These are phyloP conservation scores for Nakazawaea wyomingensis DNA, from an alignment of 805 yeast genomes.

Conservation along the genomic window DNA sequence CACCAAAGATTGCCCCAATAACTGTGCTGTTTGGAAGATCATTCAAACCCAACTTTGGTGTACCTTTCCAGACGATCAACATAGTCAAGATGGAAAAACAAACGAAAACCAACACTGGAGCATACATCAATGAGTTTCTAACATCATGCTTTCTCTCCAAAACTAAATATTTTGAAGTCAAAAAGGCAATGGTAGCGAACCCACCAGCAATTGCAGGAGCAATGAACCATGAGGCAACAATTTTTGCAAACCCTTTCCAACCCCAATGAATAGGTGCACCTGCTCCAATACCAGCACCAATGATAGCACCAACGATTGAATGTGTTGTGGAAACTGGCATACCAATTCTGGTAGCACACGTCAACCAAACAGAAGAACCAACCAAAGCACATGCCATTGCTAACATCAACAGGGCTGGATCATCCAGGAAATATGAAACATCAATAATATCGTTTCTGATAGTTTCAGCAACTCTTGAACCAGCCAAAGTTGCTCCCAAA, in stretches of 20 bases:
- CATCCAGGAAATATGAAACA: slow-evolving; percentile 38
- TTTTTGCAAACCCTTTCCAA: slow-evolving; percentile 68
- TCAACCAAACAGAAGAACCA: slow-evolving; percentile 68
- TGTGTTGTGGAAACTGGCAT: slow-evolving; percentile 83
- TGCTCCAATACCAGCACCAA: slow-evolving; percentile 73
- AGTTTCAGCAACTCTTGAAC: slow-evolving; percentile 70
- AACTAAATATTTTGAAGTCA: slow-evolving; percentile 54
- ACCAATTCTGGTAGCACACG: slow-evolving; percentile 60
- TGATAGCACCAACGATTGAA: slow-evolving; percentile 70
- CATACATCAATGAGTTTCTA: slow-evolving; percentile 49
- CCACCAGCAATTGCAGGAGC: slow-evolving; percentile 69
- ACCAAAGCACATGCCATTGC: slow-evolving; percentile 72
- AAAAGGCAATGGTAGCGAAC: slow-evolving; percentile 54
- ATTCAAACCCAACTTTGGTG: slow-evolving; percentile 59
- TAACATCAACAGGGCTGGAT: slow-evolving; percentile 70
- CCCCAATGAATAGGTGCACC: slow-evolving; percentile 68
- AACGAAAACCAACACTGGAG: slow-evolving; percentile 56
- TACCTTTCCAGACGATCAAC: slow-evolving; percentile 79
- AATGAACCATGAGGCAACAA: slow-evolving; percentile 76
- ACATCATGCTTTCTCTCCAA: slow-evolving; percentile 53
- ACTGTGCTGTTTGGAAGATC: slow-evolving; percentile 47
- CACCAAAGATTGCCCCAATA: slow-evolving; percentile 58
- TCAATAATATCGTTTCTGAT: slow-evolving; percentile 62
- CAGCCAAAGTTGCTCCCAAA: slow-evolving; percentile 69
- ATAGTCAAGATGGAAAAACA: slow-evolving; percentile 63